Evolutionary conservation across 2,329 filamentous ascomycete genomes (phyloP).

Genomic region (Trichoderma sp.): DNA sequence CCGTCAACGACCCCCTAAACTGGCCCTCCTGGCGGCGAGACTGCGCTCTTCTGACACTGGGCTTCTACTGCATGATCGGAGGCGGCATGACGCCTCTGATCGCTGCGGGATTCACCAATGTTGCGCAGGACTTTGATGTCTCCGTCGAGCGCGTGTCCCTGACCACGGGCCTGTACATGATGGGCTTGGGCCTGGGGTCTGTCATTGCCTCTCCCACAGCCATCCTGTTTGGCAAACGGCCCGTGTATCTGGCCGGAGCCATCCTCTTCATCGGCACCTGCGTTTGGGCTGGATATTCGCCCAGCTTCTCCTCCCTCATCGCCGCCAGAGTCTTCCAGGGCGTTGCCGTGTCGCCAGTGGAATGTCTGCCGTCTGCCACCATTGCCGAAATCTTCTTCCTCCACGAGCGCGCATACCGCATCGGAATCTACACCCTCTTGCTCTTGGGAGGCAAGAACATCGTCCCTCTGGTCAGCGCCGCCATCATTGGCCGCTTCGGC

Average conservation of each 20-base stretch:
- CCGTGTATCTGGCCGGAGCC: constrained; percentile 79
- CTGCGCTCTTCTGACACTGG: constrained; percentile 75
- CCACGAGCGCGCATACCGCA: constrained; percentile 87
- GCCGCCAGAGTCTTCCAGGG: constrained; percentile 85
- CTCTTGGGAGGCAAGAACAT: constrained; percentile 90
- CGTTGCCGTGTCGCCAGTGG: constrained; percentile 83
- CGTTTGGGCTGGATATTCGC: constrained; percentile 85
- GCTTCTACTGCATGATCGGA: constrained; percentile 90
- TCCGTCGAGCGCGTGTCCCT: constrained; percentile 73
- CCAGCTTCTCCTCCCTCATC: constrained; percentile 76
- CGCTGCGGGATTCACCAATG: constrained; percentile 84
- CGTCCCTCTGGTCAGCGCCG: constrained; percentile 83
- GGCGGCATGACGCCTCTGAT: constrained; percentile 90
- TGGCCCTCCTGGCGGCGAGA: constrained; percentile 86
- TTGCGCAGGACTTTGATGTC: constrained; percentile 67
- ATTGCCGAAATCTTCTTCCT: constrained; percentile 97
- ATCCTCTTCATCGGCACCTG: constrained; percentile 75
- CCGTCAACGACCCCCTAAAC: constrained; percentile 86
- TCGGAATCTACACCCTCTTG: constrained; percentile 90
- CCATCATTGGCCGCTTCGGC: constrained; percentile 71
- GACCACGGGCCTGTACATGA: constrained; percentile 91
- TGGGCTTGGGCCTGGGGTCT: constrained; percentile 84
- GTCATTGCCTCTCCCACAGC: constrained; percentile 87
- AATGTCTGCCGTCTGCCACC: constrained; percentile 89
- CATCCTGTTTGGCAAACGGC: constrained; percentile 86